Conservation (phyloP, 106 monocot genomes). For the Acorus gramineus region DNA sequence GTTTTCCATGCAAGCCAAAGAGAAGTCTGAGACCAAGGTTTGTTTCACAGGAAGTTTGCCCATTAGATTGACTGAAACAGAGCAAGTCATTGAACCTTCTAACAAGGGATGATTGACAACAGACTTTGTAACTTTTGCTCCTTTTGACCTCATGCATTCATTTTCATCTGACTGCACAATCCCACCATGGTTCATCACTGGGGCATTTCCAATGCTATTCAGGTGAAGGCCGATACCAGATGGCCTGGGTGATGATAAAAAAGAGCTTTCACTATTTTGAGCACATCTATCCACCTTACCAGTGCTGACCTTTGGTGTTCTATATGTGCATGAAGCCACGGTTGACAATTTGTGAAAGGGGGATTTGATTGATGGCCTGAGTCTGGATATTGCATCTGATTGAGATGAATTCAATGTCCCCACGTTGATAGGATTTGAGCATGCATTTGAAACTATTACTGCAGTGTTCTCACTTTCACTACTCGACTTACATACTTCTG, state of each 20-base stretch:
- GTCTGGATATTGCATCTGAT: slow-evolving; percentile 4
- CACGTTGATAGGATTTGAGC: slow-evolving; percentile 11
- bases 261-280: slow-evolving; percentile 9
- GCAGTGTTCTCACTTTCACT: slow-evolving; percentile 1
- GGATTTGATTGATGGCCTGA: not conserved
- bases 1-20: slow-evolving; percentile 7
- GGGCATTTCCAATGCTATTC: slow-evolving; percentile 35
- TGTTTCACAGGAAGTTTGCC: not conserved
- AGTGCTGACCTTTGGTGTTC: not conserved
- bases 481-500: slow-evolving; percentile 11
- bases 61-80: not conserved
- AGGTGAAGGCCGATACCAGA: slow-evolving; percentile 58
- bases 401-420: slow-evolving; percentile 14
- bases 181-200: not conserved
- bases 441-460: slow-evolving; percentile 6
- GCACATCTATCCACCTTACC: slow-evolving; percentile 5
- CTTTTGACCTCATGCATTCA: slow-evolving; percentile 1
- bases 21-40: slow-evolving; percentile 13
- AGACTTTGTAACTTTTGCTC: slow-evolving; percentile 1
- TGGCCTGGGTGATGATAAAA: slow-evolving; percentile 19
- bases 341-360: not conserved
- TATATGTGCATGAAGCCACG: not conserved
- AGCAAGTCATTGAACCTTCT: slow-evolving; percentile 3
- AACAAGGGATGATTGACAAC: slow-evolving; percentile 2
- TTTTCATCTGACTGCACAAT: slow-evolving; percentile 12